Evolutionary conservation across 176 grass and related monocot genomes (phyloP), one percentile per base, ranked within the genome.

Genomic region (Oropetium thomaeum): DNA sequence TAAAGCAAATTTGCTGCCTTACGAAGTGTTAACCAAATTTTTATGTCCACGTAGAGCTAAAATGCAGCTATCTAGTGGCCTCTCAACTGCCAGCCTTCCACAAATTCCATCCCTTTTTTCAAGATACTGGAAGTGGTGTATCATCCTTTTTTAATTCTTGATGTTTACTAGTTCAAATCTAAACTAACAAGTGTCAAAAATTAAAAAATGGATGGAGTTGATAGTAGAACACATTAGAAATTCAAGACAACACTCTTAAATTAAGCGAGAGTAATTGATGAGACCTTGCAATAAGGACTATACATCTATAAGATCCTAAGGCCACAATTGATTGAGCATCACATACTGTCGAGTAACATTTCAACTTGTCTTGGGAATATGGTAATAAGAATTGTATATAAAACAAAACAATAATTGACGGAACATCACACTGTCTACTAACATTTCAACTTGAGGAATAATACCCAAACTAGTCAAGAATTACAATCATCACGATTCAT

Each of bases 381-480:
- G n/a, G n/a, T n/a, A n/a, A n/a, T n/a, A n/a, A n/a, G n/a, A n/a
- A n/a, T n/a, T n/a, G n/a, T n/a, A n/a, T n/a, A n/a, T n/a, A n/a
- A n/a, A n/a, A n/a, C n/a, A n/a, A n/a, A n/a, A n/a, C n/a, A n/a
- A n/a, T n/a, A 47, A 47, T 4, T 47, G 22, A 45, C 51, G n/a
- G 54, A 37, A 3, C 48, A 22, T n/a, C 10, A 13, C 37, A 59
- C 17, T 5, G 3, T 45, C 11, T 55, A 62, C 7, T 60, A 65
- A 20, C 51, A 70, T 10, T 73, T 48, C 28, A 77, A 67, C 15
- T n/a, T n/a, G n/a, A n/a, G n/a, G n/a, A n/a, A n/a, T n/a, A n/a
- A n/a, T n/a, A n/a, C n/a, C n/a, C 12, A 15, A 45, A 48, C 16
- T 64, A 63, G 8, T 27, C 29, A 62, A 62, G 40, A 52, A 23